Conservation (phyloP, 202 grass and related monocot genomes). For the Elaeis oleifera region DNA sequence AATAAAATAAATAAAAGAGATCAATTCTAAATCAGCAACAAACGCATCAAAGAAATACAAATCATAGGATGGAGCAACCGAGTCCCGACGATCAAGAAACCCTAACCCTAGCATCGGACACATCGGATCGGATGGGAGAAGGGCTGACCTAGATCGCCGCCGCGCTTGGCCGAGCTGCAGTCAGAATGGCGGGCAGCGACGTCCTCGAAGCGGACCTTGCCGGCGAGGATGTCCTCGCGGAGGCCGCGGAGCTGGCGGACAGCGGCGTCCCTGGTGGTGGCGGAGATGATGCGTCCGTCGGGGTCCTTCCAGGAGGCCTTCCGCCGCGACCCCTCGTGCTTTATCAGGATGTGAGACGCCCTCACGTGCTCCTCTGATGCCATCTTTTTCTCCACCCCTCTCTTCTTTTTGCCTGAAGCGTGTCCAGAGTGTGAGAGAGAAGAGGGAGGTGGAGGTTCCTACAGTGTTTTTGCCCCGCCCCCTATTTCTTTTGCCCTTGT, state of each 20-base stretch:
- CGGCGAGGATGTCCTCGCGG: conserved; percentile 64
- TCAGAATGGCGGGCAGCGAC: conserved; percentile 64
- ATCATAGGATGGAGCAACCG: too few relatives aligned
- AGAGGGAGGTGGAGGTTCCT: too few relatives aligned
- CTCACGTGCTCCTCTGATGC: conserved; percentile 31
- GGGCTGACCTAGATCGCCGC: conserved; percentile 67
- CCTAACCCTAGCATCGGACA: neutral
- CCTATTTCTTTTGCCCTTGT: too few relatives aligned
- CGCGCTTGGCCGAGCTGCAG: conserved; percentile 83
- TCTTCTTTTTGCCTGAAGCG: too few relatives aligned
- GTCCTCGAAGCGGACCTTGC: conserved; percentile 56
- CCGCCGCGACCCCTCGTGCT: conserved; percentile 86
- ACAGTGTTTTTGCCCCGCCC: too few relatives aligned
- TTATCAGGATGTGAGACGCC: conserved; percentile 87
- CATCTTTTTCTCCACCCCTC: neutral
- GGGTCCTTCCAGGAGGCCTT: conserved; percentile 88
- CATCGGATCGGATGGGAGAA: neutral
- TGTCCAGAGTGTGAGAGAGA: too few relatives aligned
- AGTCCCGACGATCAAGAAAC: too few relatives aligned
- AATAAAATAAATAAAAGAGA: too few relatives aligned
- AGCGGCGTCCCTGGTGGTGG: conserved; percentile 75
- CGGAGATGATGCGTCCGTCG: conserved; percentile 63
- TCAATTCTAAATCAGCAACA: too few relatives aligned
- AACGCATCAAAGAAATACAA: too few relatives aligned
- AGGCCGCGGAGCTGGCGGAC: conserved; percentile 47